phyloP scores from a whole-genome alignment of 768 basidiomycete genomes.

The Tulasnella calospora region DNA sequence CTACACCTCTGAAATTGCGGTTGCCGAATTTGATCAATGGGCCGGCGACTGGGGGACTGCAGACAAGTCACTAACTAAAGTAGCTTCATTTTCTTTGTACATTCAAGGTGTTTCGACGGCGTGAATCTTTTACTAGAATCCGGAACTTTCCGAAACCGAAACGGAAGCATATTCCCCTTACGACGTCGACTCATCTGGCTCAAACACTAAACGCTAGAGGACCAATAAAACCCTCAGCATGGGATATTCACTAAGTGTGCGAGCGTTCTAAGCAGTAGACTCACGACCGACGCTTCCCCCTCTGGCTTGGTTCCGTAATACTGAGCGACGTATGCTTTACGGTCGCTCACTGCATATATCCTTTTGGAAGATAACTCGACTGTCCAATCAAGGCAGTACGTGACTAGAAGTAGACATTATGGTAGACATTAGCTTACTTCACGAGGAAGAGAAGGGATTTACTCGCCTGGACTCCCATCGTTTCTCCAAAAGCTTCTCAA shows the following conservation, averaged over 20 bases:
- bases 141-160: background rate
- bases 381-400: background rate
- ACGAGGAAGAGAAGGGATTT: background rate
- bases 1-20: no score
- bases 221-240: background rate
- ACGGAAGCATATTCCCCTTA: background rate
- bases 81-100: no score
- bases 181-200: background rate
- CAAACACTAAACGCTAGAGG: background rate
- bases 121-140: background rate
- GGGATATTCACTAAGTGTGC: no score
- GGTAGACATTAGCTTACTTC: no score
- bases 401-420: background rate
- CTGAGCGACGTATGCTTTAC: background rate
- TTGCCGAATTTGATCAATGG: no score
- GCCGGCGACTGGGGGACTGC: no score
- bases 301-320: background rate
- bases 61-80: no score
- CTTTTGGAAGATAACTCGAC: background rate
- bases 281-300: background rate
- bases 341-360: background rate
- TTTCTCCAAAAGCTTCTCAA: background rate
- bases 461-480: background rate
- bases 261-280: background rate
- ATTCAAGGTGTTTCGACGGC: no score